Evolutionary conservation across 306 rosid genomes (phyloP), one percentile per base, ranked within the genome.

Genomic region (Trifolium pratense): DNA sequence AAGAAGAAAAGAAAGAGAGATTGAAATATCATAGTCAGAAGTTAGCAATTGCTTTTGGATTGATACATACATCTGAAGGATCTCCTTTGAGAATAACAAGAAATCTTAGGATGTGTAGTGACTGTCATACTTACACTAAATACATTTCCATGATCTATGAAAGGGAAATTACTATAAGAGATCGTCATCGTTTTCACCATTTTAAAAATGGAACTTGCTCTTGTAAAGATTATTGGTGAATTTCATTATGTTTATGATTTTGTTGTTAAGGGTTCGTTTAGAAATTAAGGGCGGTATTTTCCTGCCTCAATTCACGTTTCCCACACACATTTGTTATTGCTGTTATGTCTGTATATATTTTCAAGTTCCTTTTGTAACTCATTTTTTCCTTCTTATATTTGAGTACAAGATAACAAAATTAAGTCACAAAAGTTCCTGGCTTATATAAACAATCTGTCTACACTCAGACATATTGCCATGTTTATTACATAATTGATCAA

Each of bases 131-230:
- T 8, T 91, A 90, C 73, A 87, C 92, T 26, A 93, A 89, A 78
- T 76, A 77, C 70, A 78, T 93, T 82, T 91, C 97, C 36, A 5
- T 74, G 68, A 84, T 89, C 81, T 89, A 86, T 77, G 79, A 78
- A 58, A 74, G 96, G 74, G 91, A 86, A 78, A 84, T 93, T 79
- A 82, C 66, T 37, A 89, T 90, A 73, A 86, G 91, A 81, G 92
- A 90, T 48, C 81, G 90, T 32, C 74, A 85, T 58, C 81, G 79
- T 78, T 93, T 93, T 82, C 98, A 90, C 80, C 90, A 87, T 87
- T 93, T 93, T 76, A 86, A 86, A 89, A 84, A 89, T 87, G 98
- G 96, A 83, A 76, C 67, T 46, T 93, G 98, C 81, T 86, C 96
- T 62, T 93, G 96, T 85, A 75, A 79, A 74, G 93, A 90, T 77